These are phyloP conservation scores for Aspergillus novofumigatus DNA, from an alignment of 2,329 filamentous ascomycete genomes.

Conservation along the genomic window DNA sequence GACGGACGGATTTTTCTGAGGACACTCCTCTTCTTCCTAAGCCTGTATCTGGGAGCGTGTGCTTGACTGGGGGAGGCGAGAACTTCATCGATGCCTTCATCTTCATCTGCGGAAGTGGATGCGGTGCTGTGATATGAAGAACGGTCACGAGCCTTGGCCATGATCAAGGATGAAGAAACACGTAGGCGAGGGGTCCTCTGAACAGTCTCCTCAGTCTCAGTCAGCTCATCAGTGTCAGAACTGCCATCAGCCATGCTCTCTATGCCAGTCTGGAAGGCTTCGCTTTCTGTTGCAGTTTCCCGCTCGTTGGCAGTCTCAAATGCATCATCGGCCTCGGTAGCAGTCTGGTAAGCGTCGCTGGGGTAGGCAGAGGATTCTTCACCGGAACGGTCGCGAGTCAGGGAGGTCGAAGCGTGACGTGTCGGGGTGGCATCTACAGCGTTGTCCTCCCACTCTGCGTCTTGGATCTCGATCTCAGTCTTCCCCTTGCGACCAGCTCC, in stretches of 20 bases:
- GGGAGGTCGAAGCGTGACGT: constrained; percentile 35
- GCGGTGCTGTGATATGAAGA: constrained; percentile 80
- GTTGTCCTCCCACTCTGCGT: constrained; percentile 88
- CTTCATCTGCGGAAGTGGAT: constrained; percentile 77
- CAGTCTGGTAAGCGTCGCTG: constrained; percentile 72
- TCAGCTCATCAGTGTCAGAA: constrained; percentile 64
- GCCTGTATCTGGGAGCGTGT: constrained; percentile 65
- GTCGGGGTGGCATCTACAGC: constrained; percentile 57
- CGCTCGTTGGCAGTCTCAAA: constrained; percentile 77
- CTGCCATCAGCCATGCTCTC: constrained; percentile 68
- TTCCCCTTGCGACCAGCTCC: constrained; percentile 69
- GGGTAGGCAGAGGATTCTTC: constrained; percentile 42
- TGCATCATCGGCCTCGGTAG: constrained; percentile 66
- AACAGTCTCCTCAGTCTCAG: constrained; percentile 70
- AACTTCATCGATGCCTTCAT: constrained; percentile 56
- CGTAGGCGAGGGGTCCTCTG: constrained; percentile 37
- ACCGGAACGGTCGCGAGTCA: constrained; percentile 24
- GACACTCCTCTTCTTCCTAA: constrained; percentile 64
- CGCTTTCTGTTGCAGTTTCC: constrained; percentile 72
- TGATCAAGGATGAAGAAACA: constrained; percentile 30
- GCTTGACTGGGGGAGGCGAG: constrained; percentile 64
- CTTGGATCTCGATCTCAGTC: constrained; percentile 75
- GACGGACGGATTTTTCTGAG: constrained; percentile 54
- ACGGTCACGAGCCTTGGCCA: constrained; percentile 52
- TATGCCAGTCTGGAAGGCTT: constrained; percentile 90